Conservation (phyloP, 2,329 filamentous ascomycete genomes). For the Calonectria montana region DNA sequence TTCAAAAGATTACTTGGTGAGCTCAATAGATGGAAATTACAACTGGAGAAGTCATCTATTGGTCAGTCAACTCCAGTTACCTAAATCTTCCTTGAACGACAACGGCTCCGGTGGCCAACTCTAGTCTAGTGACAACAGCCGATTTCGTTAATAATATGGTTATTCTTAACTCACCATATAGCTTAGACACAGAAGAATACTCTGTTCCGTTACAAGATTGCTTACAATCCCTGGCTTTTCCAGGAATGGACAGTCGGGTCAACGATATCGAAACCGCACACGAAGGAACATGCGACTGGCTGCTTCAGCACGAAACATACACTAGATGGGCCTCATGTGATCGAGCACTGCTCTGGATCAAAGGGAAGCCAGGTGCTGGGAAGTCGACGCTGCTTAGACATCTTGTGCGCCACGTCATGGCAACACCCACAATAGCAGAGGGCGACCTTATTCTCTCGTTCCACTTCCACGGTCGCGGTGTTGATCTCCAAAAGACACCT, state of each 20-base stretch:
- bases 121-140: not conserved
- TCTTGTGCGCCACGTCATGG: not conserved
- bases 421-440: not conserved
- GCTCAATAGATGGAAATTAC: conserved; percentile 10
- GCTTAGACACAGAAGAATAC: not conserved
- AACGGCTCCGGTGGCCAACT: not conserved
- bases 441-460: not conserved
- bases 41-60: not conserved
- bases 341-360: not conserved
- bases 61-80: not conserved
- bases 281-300: not conserved
- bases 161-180: not conserved
- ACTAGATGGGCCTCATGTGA: not conserved
- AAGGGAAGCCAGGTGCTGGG: not conserved
- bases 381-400: not conserved
- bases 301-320: not conserved
- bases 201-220: not conserved
- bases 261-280: not conserved
- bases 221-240: not conserved
- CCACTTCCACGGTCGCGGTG: not conserved
- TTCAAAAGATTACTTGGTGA: conserved; percentile 43
- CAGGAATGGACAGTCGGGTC: not conserved
- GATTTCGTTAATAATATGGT: not conserved
- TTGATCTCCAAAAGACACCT: not conserved
- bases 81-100: not conserved